Conservation (phyloP, 371 early-diverging fungal genomes). For the Saksenaea oblongispora region DNA sequence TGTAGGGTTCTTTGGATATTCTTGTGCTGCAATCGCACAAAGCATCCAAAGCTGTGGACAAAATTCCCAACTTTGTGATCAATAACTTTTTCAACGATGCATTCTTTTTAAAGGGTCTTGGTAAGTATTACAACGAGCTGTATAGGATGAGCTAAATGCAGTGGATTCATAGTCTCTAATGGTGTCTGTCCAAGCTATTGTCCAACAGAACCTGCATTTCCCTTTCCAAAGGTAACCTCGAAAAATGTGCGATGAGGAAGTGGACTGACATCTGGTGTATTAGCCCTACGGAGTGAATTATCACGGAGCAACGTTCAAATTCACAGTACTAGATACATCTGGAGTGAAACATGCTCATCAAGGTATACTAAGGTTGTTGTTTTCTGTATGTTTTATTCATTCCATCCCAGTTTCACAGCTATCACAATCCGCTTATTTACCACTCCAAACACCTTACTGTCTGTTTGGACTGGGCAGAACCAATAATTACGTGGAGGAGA, state of each 20-base stretch:
- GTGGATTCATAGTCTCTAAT: slow-evolving; percentile 57
- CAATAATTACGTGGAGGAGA: slow-evolving; percentile 91
- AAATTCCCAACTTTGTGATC: slow-evolving; percentile 55
- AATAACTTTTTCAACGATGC: slow-evolving; percentile 93
- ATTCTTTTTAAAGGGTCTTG: slow-evolving; percentile 87
- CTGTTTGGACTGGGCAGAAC: slow-evolving; percentile 91
- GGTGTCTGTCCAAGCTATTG: slow-evolving; percentile 72
- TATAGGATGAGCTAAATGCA: background rate
- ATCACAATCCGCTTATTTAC: slow-evolving; percentile 75
- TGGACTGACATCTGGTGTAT: slow-evolving; percentile 6
- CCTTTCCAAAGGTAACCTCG: slow-evolving; percentile 15
- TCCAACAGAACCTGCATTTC: slow-evolving; percentile 38
- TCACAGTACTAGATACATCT: slow-evolving; percentile 76
- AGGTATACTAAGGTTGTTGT: slow-evolving; percentile 30
- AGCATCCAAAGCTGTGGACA: slow-evolving; percentile 21
- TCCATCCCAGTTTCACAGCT: slow-evolving; percentile 69
- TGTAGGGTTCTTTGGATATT: slow-evolving; percentile 84
- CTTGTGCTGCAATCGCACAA: slow-evolving; percentile 52
- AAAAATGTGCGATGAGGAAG: background rate
- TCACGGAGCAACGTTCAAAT: slow-evolving; percentile 84
- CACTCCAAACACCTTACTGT: slow-evolving; percentile 81
- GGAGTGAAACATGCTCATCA: slow-evolving; percentile 80
- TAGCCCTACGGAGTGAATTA: slow-evolving; percentile 82
- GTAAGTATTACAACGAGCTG: slow-evolving; percentile 25
- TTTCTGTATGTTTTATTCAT: background rate